phyloP scores from a whole-genome alignment of 371 early-diverging fungal species.

The Circinella umbellata region DNA sequence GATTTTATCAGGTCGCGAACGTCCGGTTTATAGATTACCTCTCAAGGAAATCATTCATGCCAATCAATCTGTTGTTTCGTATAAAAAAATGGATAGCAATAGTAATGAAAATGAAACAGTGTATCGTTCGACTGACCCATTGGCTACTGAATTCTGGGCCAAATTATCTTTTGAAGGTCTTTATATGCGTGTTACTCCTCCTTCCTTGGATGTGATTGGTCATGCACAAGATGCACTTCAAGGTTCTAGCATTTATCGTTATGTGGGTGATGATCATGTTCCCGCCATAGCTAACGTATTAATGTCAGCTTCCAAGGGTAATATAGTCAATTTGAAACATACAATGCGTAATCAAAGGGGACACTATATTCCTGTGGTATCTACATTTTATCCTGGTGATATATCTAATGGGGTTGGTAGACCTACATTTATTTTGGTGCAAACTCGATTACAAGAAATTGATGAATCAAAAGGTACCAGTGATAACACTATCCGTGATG shows the following conservation, averaged over 20 bases:
- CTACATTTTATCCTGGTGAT: conserved; percentile 57
- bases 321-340: conserved; percentile 46
- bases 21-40: conserved; percentile 45
- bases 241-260: conserved; percentile 58
- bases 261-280: conserved; percentile 55
- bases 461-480: conserved; percentile 15
- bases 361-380: conserved; percentile 44
- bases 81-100: background rate
- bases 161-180: conserved; percentile 67
- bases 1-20: conserved; percentile 60
- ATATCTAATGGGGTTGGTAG: conserved; percentile 19
- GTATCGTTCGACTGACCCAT: background rate
- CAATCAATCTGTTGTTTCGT: background rate
- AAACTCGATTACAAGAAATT: conserved; percentile 27
- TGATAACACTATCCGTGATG: conserved; percentile 20
- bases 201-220: conserved; percentile 44
- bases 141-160: conserved; percentile 59
- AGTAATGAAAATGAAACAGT: too few species aligned
- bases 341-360: conserved; percentile 46
- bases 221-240: conserved; percentile 45
- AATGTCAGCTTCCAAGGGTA: conserved; percentile 49
- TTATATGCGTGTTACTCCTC: conserved; percentile 51
- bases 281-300: conserved; percentile 53
- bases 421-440: conserved; percentile 50
- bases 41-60: conserved; percentile 16